A percentile compares a stretch with the other conserved stretches of the same genome.
phyloP scores from a whole-genome alignment of 2,329 filamentous ascomycete genomes.

The Onygenales sp. region DNA sequence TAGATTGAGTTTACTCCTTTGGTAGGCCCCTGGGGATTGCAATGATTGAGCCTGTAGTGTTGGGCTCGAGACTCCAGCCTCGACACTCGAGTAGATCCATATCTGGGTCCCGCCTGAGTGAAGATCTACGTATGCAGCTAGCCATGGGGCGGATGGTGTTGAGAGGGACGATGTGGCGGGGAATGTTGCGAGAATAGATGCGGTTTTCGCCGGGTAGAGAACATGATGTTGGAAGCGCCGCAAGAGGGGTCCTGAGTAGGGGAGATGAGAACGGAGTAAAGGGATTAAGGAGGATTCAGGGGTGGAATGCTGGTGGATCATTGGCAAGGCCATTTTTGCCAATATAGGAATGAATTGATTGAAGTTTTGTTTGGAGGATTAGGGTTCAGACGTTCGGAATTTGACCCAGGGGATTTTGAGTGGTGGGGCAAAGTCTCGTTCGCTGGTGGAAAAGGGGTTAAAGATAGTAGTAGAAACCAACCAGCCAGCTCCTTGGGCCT shows the following conservation, averaged over 20 bases:
- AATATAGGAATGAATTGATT: not conserved
- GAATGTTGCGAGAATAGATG: constrained; percentile 25
- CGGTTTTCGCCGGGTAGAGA: constrained; percentile 22
- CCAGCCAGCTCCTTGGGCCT: too few relatives aligned
- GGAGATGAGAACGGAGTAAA: constrained; percentile 25
- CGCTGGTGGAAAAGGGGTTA: too few relatives aligned
- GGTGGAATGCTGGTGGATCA: not conserved
- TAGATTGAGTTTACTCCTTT: not conserved
- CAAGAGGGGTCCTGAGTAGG: constrained; percentile 27
- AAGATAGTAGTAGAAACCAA: too few relatives aligned
- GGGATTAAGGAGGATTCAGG: constrained; percentile 11
- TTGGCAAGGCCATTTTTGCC: not conserved
- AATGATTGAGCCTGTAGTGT: not conserved
- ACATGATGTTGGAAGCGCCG: constrained; percentile 31
- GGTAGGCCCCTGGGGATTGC: not conserved
- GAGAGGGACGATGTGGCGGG: constrained; percentile 5
- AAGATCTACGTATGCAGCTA: constrained; percentile 33
- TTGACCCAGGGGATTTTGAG: not conserved
- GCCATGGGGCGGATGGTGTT: constrained; percentile 21
- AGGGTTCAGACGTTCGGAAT: not conserved
- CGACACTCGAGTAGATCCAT: constrained; percentile 32
- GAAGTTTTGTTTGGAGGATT: not conserved
- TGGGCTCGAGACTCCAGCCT: constrained; percentile 13
- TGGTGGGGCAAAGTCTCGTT: too few relatives aligned
- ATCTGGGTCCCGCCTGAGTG: constrained; percentile 31